Conservation (phyloP, 1,139 yeast species). For the Pichia sp. region DNA sequence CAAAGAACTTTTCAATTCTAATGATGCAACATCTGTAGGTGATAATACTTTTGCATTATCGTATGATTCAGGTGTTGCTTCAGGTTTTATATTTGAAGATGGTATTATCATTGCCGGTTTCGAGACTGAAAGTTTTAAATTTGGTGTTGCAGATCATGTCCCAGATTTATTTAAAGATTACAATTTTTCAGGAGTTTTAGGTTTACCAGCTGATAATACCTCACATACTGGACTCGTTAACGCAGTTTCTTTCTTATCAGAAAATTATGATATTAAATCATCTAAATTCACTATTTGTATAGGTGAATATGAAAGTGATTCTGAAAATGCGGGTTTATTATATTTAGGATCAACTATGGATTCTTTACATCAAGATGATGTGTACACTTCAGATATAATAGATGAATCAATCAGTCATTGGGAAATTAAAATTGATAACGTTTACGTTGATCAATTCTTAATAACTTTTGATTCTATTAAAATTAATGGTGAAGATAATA, state of each 20-base stretch:
- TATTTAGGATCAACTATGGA: constrained; percentile 38
- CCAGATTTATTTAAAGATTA: constrained; percentile 48
- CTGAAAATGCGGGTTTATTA: constrained; percentile 36
- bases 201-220: constrained; percentile 40
- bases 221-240: constrained; percentile 31
- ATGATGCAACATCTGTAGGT: constrained; percentile 21
- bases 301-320: constrained; percentile 30
- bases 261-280: constrained; percentile 30
- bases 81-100: constrained; percentile 40
- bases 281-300: constrained; percentile 38
- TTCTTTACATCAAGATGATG: constrained; percentile 36
- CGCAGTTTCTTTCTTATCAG: constrained; percentile 33
- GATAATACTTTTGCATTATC: constrained; percentile 36
- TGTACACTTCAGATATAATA: constrained; percentile 37
- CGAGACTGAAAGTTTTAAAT: constrained; percentile 33
- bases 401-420: constrained; percentile 41
- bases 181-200: constrained; percentile 55
- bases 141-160: constrained; percentile 49
- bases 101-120: constrained; percentile 36
- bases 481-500: constrained; percentile 16
- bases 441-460: constrained; percentile 30
- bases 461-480: constrained; percentile 29
- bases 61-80: constrained; percentile 50
- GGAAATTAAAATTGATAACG: constrained; percentile 40
- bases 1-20: constrained; percentile 23